Percentiles rank a stretch among this genome's conserved stretches.
Conservation (phyloP, 179 eudicot species). For the Spergularia azorica region DNA sequence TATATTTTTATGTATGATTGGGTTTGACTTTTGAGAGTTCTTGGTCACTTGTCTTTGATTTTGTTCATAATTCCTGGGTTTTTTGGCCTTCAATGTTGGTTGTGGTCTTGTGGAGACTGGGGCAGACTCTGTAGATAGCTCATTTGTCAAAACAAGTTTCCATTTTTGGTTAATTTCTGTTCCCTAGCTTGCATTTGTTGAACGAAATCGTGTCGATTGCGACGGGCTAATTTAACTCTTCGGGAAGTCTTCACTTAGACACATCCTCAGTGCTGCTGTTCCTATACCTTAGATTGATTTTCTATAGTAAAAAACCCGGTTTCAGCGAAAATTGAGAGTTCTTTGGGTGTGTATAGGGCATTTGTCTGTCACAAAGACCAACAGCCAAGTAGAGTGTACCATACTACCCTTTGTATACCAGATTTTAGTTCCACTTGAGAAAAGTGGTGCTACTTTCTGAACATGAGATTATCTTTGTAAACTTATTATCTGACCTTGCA, state of each 20-base stretch:
- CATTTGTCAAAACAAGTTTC: background rate
- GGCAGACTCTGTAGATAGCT: background rate
- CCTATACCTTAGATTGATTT: background rate
- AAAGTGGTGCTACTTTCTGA: background rate
- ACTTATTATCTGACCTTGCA: background rate
- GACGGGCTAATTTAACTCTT: background rate
- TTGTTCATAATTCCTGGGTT: background rate
- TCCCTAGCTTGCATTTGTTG: background rate
- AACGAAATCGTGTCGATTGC: background rate
- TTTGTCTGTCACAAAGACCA: too few relatives aligned
- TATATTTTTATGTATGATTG: background rate
- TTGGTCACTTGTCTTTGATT: conserved; percentile 10
- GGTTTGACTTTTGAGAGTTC: conserved; percentile 5
- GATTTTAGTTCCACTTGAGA: background rate
- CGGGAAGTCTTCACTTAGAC: background rate
- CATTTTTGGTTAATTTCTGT: background rate
- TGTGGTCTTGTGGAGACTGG: background rate
- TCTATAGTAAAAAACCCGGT: background rate
- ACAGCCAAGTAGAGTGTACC: too few relatives aligned
- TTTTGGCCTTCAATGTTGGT: background rate
- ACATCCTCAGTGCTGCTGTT: background rate
- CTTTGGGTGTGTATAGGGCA: background rate
- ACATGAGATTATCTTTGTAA: background rate
- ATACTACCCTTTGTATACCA: too few relatives aligned
- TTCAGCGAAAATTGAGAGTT: background rate